Evolutionary conservation across 73 alveolate genomes (phyloP).

Genomic region (Urostyla sp.): DNA sequence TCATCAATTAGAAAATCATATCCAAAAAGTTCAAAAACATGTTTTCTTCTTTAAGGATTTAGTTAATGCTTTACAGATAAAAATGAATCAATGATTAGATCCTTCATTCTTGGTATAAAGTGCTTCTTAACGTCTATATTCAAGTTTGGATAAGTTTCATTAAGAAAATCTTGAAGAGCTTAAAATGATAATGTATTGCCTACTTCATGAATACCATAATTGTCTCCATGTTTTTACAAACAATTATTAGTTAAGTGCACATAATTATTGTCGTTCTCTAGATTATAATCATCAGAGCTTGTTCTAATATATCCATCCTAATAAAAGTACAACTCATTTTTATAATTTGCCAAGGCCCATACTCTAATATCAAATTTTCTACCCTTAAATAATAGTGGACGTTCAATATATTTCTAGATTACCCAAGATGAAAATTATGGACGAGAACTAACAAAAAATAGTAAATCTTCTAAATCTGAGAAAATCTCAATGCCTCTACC

Average conservation of each 20-base stretch:
- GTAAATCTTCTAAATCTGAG: slow-evolving; percentile 55
- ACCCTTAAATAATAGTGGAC: slow-evolving; percentile 83
- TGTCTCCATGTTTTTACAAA: slow-evolving; percentile 77
- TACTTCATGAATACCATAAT: slow-evolving; percentile 81
- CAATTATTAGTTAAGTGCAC: slow-evolving; percentile 94
- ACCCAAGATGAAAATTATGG: slow-evolving; percentile 61
- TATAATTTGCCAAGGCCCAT: slow-evolving; percentile 82
- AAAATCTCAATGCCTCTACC: slow-evolving; percentile 80
- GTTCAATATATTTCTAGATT: slow-evolving; percentile 86
- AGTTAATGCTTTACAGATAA: slow-evolving; percentile 47
- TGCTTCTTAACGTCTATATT: slow-evolving; percentile 45
- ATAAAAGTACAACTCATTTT: slow-evolving; percentile 66
- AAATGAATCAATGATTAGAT: slow-evolving; percentile 55
- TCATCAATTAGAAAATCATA: slow-evolving; percentile 88
- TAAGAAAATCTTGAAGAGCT: slow-evolving; percentile 72
- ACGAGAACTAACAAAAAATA: slow-evolving; percentile 44
- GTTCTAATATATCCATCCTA: slow-evolving; percentile 70
- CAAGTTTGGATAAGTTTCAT: slow-evolving; percentile 57
- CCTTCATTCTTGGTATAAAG: slow-evolving; percentile 53
- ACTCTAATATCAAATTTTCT: slow-evolving; percentile 89
- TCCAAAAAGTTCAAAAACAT: slow-evolving; percentile 83
- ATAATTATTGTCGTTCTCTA: slow-evolving; percentile 73
- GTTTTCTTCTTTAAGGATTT: slow-evolving; percentile 67
- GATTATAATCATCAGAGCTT: slow-evolving; percentile 56
- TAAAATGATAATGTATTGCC: slow-evolving; percentile 87